A percentile compares a stretch with the other conserved stretches of the same genome.
Evolutionary conservation across 176 grass and related monocot genomes (phyloP).

Genomic region (Bothriochloa decipiens): DNA sequence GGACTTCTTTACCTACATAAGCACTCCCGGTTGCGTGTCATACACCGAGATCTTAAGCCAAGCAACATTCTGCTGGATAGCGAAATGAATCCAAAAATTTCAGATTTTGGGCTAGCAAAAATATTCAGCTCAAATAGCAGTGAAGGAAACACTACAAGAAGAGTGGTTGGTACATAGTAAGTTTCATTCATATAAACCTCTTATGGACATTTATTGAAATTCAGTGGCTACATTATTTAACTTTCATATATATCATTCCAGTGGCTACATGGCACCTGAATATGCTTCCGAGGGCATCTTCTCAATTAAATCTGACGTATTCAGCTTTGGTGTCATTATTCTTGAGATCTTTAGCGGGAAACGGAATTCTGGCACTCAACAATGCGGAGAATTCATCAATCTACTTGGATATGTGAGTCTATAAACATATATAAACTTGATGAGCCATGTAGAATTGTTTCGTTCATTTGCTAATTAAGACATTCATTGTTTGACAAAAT

Average conservation of each 20-base stretch:
- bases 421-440: too few relatives aligned
- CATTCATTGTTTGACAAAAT: too few relatives aligned
- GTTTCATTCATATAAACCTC: neutral
- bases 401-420: too few relatives aligned
- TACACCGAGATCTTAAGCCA: conserved; percentile 62
- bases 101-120: conserved; percentile 56
- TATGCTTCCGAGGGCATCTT: conserved; percentile 21
- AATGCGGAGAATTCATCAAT: too few relatives aligned
- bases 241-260: too few relatives aligned
- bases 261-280: too few relatives aligned
- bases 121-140: conserved; percentile 48
- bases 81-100: conserved; percentile 44
- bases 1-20: conserved; percentile 61
- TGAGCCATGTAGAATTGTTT: too few relatives aligned
- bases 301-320: conserved; percentile 8
- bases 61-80: conserved; percentile 54
- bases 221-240: too few relatives aligned
- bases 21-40: conserved; percentile 48
- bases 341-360: conserved; percentile 19
- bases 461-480: too few relatives aligned
- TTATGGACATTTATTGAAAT: too few relatives aligned
- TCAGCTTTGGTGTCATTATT: conserved; percentile 28
- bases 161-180: conserved; percentile 45
- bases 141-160: conserved; percentile 39
- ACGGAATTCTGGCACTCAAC: too few relatives aligned